Evolutionary conservation across 352 stramenopile genomes (phyloP).

Genomic region (Globisporangium middletonii): DNA sequence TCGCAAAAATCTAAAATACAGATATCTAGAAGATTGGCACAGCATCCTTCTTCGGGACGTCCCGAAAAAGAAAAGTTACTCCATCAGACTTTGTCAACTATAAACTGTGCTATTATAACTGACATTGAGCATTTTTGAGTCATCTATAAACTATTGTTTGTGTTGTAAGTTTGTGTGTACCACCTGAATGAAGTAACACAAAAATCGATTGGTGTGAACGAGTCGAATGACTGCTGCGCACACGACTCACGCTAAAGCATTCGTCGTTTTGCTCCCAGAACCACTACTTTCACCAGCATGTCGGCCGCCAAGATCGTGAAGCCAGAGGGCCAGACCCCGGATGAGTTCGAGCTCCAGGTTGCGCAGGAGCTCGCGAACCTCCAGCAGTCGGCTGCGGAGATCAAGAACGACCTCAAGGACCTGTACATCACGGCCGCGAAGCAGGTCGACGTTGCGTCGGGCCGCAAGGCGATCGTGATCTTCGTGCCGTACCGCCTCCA

Average conservation of each 20-base stretch:
- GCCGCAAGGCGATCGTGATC: conserved; percentile 97
- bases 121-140: too few relatives aligned
- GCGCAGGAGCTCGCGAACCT: conserved; percentile 85
- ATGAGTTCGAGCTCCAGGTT: conserved; percentile 88
- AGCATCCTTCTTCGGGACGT: too few relatives aligned
- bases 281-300: conserved; percentile 42
- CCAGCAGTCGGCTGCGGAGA: conserved; percentile 92
- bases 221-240: not conserved
- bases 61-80: too few relatives aligned
- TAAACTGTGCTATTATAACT: too few relatives aligned
- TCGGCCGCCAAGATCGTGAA: conserved; percentile 83
- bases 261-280: conserved; percentile 51
- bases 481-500: conserved; percentile 99
- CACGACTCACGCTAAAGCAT: conserved; percentile 1
- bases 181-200: not conserved
- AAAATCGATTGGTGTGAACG: not conserved
- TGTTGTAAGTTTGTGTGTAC: too few relatives aligned
- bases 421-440: conserved; percentile 99
- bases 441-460: conserved; percentile 94
- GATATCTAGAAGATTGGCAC: too few relatives aligned
- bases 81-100: too few relatives aligned
- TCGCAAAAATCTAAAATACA: too few relatives aligned
- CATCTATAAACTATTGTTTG: too few relatives aligned
- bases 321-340: conserved; percentile 73
- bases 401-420: conserved; percentile 97